These are phyloP conservation scores for Fusarium nodosum DNA, from an alignment of 2,329 filamentous ascomycete genomes.

Conservation along the genomic window DNA sequence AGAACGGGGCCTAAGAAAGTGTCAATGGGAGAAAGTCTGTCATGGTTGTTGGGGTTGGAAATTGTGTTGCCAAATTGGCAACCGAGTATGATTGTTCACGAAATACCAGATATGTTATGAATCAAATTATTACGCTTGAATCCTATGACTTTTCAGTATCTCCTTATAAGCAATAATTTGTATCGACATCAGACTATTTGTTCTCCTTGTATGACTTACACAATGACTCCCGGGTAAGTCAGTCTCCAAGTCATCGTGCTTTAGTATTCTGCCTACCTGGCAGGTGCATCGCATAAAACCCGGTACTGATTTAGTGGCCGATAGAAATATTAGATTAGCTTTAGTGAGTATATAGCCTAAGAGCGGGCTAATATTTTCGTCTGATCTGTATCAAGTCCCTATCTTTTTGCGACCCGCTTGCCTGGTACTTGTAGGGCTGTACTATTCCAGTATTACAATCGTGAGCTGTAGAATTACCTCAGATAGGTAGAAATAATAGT, in stretches of 20 bases:
- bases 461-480: rapidly evolving
- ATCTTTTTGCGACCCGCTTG: too few relatives aligned
- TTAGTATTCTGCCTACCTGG: neutral
- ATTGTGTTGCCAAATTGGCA: neutral
- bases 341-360: too few relatives aligned
- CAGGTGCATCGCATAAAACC: too few relatives aligned
- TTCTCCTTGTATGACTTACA: neutral
- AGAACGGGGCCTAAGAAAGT: constrained; percentile 24
- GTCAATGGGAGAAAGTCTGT: neutral
- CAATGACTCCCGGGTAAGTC: neutral
- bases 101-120: constrained; percentile 19
- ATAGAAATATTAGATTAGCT: too few relatives aligned
- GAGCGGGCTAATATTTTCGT: too few relatives aligned
- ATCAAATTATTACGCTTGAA: neutral
- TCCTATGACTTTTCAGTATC: too few relatives aligned
- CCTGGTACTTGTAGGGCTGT: neutral
- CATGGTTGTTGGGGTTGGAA: neutral
- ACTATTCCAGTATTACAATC: too few relatives aligned
- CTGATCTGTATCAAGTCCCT: too few relatives aligned
- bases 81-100: constrained; percentile 12
- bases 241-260: neutral
- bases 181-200: neutral
- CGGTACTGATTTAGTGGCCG: too few relatives aligned
- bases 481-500: neutral
- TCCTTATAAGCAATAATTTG: neutral